Evolutionary conservation across 768 basidiomycete genomes (phyloP).

Genomic region (Podaxis rugospora): DNA sequence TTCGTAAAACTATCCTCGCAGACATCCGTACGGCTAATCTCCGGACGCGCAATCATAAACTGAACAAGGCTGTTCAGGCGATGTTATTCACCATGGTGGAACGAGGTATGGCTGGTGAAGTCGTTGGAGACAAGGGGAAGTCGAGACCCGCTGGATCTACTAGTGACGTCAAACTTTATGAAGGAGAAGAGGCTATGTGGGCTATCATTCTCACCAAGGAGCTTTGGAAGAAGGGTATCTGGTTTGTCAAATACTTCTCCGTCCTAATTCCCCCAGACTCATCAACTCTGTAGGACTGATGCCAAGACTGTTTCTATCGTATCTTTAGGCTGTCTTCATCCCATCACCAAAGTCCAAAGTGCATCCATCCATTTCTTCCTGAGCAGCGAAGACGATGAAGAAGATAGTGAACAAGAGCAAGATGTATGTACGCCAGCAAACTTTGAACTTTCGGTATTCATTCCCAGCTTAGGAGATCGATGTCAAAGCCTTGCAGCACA

Average conservation of each 20-base stretch:
- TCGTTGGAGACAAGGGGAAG: constrained; percentile 82
- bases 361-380: constrained; percentile 96
- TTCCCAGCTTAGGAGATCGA: constrained; percentile 48
- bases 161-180: constrained; percentile 33
- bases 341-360: constrained; percentile 89
- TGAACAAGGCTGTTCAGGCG: constrained; percentile 93
- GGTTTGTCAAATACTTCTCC: constrained; percentile 39
- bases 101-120: constrained; percentile 79
- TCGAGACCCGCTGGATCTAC: constrained; percentile 37
- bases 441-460: constrained; percentile 4
- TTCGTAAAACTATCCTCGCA: constrained; percentile 89
- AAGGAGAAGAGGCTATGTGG: constrained; percentile 93
- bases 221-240: constrained; percentile 89
- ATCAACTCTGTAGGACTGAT: constrained; percentile 58
- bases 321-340: constrained; percentile 89
- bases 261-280: neutral
- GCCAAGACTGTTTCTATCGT: constrained; percentile 91
- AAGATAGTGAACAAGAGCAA: constrained; percentile 71
- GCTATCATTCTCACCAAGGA: constrained; percentile 92
- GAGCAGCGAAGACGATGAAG: constrained; percentile 75
- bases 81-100: constrained; percentile 97
- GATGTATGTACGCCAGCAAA: constrained; percentile 28
- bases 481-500: constrained; percentile 74
- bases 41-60: constrained; percentile 87
- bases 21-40: constrained; percentile 91